Conservation (phyloP, 768 basidiomycete species). For the Lactarius deliciosus region DNA sequence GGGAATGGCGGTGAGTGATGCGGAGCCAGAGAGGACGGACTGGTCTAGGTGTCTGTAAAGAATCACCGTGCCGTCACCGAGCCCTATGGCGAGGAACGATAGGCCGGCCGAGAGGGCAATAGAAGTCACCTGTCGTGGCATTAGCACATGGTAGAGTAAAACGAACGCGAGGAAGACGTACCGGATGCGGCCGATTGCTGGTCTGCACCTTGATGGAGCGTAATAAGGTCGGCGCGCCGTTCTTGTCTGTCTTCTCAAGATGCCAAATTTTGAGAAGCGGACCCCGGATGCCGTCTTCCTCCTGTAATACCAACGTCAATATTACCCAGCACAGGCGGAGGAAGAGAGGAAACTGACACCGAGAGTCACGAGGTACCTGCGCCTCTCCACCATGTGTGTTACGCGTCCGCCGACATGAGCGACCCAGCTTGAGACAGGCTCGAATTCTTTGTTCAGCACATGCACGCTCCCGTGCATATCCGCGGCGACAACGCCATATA, state of each 20-base stretch:
- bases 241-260: slow-evolving; percentile 66
- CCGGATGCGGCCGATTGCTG: slow-evolving; percentile 76
- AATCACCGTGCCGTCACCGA: slow-evolving; percentile 93
- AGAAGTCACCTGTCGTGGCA: slow-evolving; percentile 47
- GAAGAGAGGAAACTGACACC: slow-evolving; percentile 56
- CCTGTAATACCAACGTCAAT: slow-evolving; percentile 44
- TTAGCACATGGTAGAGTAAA: slow-evolving; percentile 13
- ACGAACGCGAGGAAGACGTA: slow-evolving; percentile 33
- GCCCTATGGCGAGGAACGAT: slow-evolving; percentile 85
- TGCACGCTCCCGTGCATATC: slow-evolving; percentile 86
- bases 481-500: slow-evolving; percentile 70
- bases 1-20: slow-evolving; percentile 71
- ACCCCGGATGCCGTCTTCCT: slow-evolving; percentile 66
- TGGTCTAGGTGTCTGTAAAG: slow-evolving; percentile 91
- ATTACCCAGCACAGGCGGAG: slow-evolving; percentile 15
- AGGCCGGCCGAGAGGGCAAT: slow-evolving; percentile 76
- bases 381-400: slow-evolving; percentile 82
- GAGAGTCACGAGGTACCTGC: slow-evolving; percentile 81
- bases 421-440: slow-evolving; percentile 69
- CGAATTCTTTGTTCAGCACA: slow-evolving; percentile 71
- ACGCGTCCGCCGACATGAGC: slow-evolving; percentile 79
- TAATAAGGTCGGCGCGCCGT: slow-evolving; percentile 59
- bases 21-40: slow-evolving; percentile 66
- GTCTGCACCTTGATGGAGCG: slow-evolving; percentile 77
- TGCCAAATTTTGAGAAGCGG: slow-evolving; percentile 90